Base-by-base conservation (phyloP, 495 filamentous ascomycete species). In the Penicillium silybi region DNA sequence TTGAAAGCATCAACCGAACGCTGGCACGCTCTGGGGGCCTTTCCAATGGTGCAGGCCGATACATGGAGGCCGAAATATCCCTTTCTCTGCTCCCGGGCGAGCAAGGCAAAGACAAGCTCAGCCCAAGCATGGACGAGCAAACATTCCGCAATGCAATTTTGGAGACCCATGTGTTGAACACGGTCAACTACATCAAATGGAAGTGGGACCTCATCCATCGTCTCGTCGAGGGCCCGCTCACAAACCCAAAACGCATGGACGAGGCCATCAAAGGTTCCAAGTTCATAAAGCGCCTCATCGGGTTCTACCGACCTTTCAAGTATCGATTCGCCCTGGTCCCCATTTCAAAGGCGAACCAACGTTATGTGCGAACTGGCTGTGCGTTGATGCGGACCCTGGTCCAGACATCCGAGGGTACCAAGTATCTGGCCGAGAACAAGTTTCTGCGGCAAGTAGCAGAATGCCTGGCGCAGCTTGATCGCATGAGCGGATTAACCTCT, bases 251-350 rank as follows among this genome's bases (percentile, higher is more conserved):
- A 65, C 80, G 93, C 38, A 79, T 97, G 9, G 90, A 96, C 57
- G 95, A 98, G 65, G 92, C 92, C 3, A 90, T 97, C 63, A 95
- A 92, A 65, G 88, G 84, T 19, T 92, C 89, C 6, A 97, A 96
- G 59, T 97, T 97, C 63, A 84, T 96, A 58, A 96, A 97, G 69
- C 80, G 95, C 2, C 80, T 98, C 43, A 82, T 96, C 63, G 92
- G 89, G 43, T 98, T 98, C 57, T 96, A 95, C 64, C 81, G 92
- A 16, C 93, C 93, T 6, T 97, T 98, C 76, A 98, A 98, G 65
- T 92, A 90, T 65, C 86, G 91, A 45, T 98, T 96, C 58, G 87
- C 89, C 2, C 86, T 92, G 57, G 76, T 88, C 41, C 80, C 85
- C 56, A 96, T 89, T 66, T 92, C 90, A 9, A 90, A 95, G 57